A percentile compares a stretch with the other conserved stretches of the same genome.
These are phyloP conservation scores for Sphaerobolus stellatus DNA, from an alignment of 1,284 basidiomycete species.

Conservation along the genomic window DNA sequence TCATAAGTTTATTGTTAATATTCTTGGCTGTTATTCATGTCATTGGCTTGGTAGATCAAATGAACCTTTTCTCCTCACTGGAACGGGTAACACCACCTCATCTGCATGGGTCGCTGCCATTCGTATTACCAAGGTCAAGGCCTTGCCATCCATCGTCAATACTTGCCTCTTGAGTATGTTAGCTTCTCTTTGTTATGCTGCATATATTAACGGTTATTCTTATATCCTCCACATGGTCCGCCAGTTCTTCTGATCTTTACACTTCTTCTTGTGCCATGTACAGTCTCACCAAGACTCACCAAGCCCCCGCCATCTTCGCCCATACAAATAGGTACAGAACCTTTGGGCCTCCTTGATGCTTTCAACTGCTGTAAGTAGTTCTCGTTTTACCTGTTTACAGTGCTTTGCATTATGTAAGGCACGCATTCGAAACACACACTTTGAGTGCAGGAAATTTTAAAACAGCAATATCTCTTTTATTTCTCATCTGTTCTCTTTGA, in stretches of 20 bases:
- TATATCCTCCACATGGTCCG: conserved; percentile 13
- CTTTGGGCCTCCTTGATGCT: conserved; percentile 5
- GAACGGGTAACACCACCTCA: conserved; percentile 67
- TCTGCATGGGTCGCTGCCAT: conserved; percentile 30
- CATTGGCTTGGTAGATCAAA: conserved; percentile 37
- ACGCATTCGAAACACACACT: too few species aligned
- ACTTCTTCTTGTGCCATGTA: conserved; percentile 47
- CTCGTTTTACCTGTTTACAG: too few species aligned
- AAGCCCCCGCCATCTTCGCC: conserved; percentile 50
- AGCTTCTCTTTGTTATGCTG: conserved; percentile 31
- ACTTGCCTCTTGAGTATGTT: conserved; percentile 28
- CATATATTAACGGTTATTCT: conserved; percentile 23
- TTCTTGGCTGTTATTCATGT: too few species aligned
- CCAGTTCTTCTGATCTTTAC: conserved; percentile 38
- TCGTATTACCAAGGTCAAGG: conserved; percentile 38
- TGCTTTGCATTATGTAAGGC: too few species aligned
- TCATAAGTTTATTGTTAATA: conserved; percentile 51
- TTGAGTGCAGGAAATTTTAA: too few species aligned
- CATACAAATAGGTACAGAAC: conserved; percentile 10
- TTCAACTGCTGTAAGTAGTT: conserved; percentile 1
- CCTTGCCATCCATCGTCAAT: conserved; percentile 43
- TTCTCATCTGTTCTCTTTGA: too few species aligned
- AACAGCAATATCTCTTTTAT: too few species aligned
- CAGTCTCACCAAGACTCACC: conserved; percentile 49
- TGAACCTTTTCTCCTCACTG: conserved; percentile 49